Evolutionary conservation across 2,329 filamentous ascomycete species (phyloP), one percentile per base, ranked within the genome.

Genomic region (Pestalotiopsis sp.): DNA sequence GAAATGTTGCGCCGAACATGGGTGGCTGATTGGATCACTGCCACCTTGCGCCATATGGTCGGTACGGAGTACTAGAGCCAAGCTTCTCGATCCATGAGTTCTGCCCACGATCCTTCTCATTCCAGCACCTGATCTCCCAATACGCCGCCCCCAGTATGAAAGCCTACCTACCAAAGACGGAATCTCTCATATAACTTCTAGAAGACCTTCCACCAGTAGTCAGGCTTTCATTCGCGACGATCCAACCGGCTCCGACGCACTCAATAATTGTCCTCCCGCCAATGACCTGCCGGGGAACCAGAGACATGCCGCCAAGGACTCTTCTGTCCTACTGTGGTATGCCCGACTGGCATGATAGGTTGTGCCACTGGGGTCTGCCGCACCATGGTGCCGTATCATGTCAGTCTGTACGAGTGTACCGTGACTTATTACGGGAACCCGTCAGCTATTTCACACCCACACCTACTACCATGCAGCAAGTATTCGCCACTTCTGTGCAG

Each of bases 141-240:
- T 66, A 66, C 63, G 6, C 23, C 7, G 62, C 4, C 14, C 31
- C 62, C 20, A 64, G 3, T 64, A 64, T 52, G 25, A 20, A 17
- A 23, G 63, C 49, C 49, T 49, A 66, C 63, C 63, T 66, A 66
- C 63, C 39, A 56, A 66, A 57, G 25, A 66, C 7, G 63, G 63
- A 66, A 66, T 56, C 45, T 23, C 11, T 57, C 63, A 66, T 66
- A n/a, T 66, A 23, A 36, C 52, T 14, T 66, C 17, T 56, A 13
- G 63, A 20, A 27, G 45, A 56, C 49, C 49, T 58, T 66, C 63
- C 49, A 38, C 45, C 63, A 58, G 63, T 57, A 27, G 63, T 56
- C 45, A 66, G 39, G 17, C 12, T 25, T 39, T 66, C 63, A 45
- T 39, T 66, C n/a, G 23, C n/a, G 36, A 57, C 31, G 23, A 45